phyloP scores from a whole-genome alignment of 306 rosid genomes.

The Vigna hirtella region DNA sequence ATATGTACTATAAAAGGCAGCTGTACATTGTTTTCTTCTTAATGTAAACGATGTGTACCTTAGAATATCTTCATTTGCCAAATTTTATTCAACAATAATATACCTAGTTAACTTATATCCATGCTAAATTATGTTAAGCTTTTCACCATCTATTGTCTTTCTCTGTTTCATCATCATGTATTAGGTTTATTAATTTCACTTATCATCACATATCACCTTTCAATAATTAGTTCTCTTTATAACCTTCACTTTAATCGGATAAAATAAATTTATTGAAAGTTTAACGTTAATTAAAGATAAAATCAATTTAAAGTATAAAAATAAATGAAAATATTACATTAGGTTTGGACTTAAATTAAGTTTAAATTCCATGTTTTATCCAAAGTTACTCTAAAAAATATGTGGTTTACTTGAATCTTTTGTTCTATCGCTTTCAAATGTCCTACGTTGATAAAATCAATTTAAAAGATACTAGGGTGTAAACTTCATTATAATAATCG shows the following conservation, averaged over 20 bases:
- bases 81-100: neutral
- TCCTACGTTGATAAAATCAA: too few relatives aligned
- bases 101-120: neutral
- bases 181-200: neutral
- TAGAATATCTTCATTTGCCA: neutral
- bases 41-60: neutral
- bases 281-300: too few relatives aligned
- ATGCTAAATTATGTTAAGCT: neutral
- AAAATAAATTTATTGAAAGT: neutral
- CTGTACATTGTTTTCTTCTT: conserved; percentile 33
- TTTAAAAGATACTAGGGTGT: too few relatives aligned
- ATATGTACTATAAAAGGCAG: conserved; percentile 20
- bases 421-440: too few relatives aligned
- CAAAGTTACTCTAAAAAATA: too few relatives aligned
- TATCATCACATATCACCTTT: neutral
- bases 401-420: too few relatives aligned
- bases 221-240: neutral
- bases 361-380: too few relatives aligned
- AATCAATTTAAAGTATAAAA: too few relatives aligned
- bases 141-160: neutral
- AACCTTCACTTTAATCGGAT: conserved; percentile 4
- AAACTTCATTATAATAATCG: too few relatives aligned
- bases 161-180: neutral
- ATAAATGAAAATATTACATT: too few relatives aligned
- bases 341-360: too few relatives aligned